Evolutionary conservation across 345 rosid genomes (phyloP), one percentile per base, ranked within the genome.

Genomic region (Noccaea bulbosa): DNA sequence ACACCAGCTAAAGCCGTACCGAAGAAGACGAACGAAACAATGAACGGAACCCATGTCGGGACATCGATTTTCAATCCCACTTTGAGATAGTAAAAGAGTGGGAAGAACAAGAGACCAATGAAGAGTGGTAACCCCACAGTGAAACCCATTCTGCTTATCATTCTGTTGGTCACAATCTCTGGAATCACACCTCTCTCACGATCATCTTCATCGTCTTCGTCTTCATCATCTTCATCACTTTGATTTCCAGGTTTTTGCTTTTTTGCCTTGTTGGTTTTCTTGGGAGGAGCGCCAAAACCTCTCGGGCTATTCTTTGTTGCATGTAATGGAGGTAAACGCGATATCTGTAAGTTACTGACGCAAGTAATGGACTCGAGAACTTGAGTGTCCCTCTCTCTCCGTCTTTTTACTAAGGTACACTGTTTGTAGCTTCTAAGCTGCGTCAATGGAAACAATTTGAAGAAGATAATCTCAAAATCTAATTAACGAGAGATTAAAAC

Each of bases 81-180:
- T 67, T 90, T 93, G 70, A 93, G 90, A 73, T 92, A 86, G 86
- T 88, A 90, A 64, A 93, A 93, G 69, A 93, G 81, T 0, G 97
- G 97, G 77, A 93, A 90, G 84, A 91, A 93, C 75, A 85, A 39
- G 12, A 93, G 75, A 69, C 97, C 98, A 10, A 80, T 20, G 58
- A 87, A 79, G 76, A 93, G 64, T 32, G 97, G 97, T 67, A 82
- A 65, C 15, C 98, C 98, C 17, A 88, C 96, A 0, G 97, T 72
- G 40, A 90, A 76, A 5, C 83, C 93, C 95, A 93, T 86, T 57
- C 96, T 84, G 75, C 81, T 84, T 8, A 90, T 88, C 96, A 90
- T 93, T 83, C 97, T 82, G 78, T 93, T 93, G 11, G 97, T 93
- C 54, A 93, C 97, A 67, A 90, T 77, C 87, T 90, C 96, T 2